Percentiles rank a stretch among this genome's conserved stretches.
Evolutionary conservation across 805 yeast genomes (phyloP).

Genomic region (Saccharomycopsis schoenii): DNA sequence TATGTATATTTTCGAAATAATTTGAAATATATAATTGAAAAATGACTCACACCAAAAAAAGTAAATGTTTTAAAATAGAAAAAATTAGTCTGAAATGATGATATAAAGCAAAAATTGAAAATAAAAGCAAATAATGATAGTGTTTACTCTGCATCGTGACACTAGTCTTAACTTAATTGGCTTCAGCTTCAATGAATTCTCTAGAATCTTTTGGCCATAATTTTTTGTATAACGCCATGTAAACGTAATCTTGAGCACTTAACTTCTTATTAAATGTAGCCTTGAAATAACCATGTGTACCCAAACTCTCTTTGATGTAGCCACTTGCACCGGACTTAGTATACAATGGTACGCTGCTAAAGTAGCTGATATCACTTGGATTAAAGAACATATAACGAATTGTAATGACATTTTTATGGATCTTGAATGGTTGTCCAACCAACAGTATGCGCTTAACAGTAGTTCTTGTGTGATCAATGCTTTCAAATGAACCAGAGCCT

Average conservation of each 20-base stretch:
- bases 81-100: no score
- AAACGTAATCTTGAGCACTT: conserved; percentile 85
- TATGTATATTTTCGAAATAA: no score
- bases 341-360: conserved; percentile 84
- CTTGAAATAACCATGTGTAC: conserved; percentile 97
- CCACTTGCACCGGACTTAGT: conserved; percentile 92
- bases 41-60: no score
- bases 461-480: conserved; percentile 75
- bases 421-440: conserved; percentile 92
- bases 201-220: conserved; percentile 65
- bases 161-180: not conserved
- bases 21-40: no score
- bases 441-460: conserved; percentile 80
- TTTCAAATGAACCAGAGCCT: conserved; percentile 85
- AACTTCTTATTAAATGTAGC: conserved; percentile 89
- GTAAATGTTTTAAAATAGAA: no score
- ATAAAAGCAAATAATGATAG: not conserved
- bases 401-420: conserved; percentile 86
- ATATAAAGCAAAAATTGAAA: not conserved
- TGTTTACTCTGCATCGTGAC: no score
- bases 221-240: conserved; percentile 88
- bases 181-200: not conserved
- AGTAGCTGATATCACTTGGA: conserved; percentile 78
- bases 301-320: conserved; percentile 87
- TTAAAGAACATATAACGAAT: conserved; percentile 96